Base-by-base conservation (phyloP, 441 rosid species). In the Monsonia emarginata region DNA sequence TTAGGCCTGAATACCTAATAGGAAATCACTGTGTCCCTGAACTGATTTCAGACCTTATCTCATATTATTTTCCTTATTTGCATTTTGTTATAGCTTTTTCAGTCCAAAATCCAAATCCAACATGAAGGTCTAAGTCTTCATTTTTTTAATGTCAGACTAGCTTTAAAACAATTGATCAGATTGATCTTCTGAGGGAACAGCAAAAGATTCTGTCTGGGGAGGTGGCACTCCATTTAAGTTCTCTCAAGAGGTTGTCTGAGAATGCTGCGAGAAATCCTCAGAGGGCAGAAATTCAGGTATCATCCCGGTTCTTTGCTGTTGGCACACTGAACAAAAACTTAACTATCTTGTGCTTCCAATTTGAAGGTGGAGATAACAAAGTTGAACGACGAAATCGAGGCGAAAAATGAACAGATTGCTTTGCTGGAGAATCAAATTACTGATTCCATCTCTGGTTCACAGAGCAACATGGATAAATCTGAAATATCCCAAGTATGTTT, bases 191-290 rank as follows among this genome's bases (percentile, higher is more conserved):
- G 75, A 83, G 89, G 85, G 96, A 90, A 75, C 97, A 94, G 63
- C 97, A 85, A 72, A 90, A 88, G 81, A 85, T 88, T 79, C 80
- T 90, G 78, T 81, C 89, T 7, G 97, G 94, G 40, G 98, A 89
- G 76, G 86, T 88, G 77, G 90, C 87, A 42, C 81, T 86, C 52
- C 90, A 86, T 76, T 86, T 86, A 56, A 89, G 85, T 75, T 80
- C 90, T 73, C 76, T 94, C 60, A 84, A 89, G 80, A 75, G 80
- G 69, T 80, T 94, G 75, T 81, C 91, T 27, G 94, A 89, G 74
- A 90, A 87, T 75, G 89, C 94, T 68, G 81, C 84, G 62, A 81
- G 84, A 75, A 74, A 83, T 67, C 87, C 95, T 72, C 82, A 77
- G 71, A 88, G 86, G 63, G 86, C 85, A 82, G 79, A 81, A 26